Evolutionary conservation across 2,329 filamentous ascomycete species (phyloP).

Genomic region (Aureobasidium uvarum): DNA sequence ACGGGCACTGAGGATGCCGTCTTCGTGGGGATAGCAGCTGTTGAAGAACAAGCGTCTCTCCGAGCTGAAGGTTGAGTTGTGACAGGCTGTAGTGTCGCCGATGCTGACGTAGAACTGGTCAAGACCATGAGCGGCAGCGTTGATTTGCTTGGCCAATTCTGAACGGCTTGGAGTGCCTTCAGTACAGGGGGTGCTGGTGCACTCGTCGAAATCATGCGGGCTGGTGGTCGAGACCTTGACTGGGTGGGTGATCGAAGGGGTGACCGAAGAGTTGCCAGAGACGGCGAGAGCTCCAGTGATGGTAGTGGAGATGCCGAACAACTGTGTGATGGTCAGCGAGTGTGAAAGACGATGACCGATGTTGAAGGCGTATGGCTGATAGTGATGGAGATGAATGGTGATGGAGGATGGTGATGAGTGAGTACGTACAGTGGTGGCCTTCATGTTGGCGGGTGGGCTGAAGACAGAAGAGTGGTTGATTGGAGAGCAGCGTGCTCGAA

Average conservation of each 20-base stretch:
- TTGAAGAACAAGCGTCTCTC: no score
- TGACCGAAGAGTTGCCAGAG: background rate
- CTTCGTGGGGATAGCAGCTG: no score
- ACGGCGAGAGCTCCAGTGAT: background rate
- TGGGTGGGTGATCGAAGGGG: no score
- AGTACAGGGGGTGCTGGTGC: no score
- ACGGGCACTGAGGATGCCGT: no score
- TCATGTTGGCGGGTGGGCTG: conserved; percentile 3
- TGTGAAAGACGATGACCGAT: background rate
- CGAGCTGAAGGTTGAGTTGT: no score
- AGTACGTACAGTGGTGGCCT: conserved; percentile 17
- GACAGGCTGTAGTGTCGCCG: background rate
- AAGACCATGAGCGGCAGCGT: no score
- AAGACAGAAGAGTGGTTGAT: background rate
- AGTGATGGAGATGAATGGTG: background rate
- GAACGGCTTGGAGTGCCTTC: no score
- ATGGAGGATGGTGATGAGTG: background rate
- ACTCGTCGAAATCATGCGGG: no score
- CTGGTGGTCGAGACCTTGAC: no score
- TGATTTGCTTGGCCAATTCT: no score
- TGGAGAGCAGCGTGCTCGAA: background rate
- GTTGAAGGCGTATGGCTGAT: background rate
- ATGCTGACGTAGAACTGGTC: background rate
- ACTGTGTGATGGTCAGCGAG: background rate
- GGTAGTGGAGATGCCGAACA: background rate